Evolutionary conservation across 768 basidiomycete genomes (phyloP).

Genomic region (Galerina sulciceps): DNA sequence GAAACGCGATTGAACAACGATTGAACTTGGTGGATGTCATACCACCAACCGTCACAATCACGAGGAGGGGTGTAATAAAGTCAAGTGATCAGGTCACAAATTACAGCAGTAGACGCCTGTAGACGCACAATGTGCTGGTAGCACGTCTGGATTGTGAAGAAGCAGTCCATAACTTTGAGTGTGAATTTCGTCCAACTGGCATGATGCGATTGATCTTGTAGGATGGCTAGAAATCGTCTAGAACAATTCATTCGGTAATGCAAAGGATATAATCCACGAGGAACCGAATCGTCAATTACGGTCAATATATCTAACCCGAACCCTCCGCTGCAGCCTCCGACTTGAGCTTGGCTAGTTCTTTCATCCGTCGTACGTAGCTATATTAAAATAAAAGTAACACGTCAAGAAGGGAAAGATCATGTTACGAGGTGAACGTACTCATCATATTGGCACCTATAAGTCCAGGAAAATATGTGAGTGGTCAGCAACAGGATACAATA

Average conservation of each 20-base stretch:
- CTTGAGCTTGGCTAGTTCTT: constrained; percentile 77
- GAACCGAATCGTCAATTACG: not conserved
- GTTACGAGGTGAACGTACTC: constrained; percentile 63
- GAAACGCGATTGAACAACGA: not conserved
- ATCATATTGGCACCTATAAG: constrained; percentile 86
- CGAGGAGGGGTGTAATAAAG: not conserved
- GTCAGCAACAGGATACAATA: not conserved
- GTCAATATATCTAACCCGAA: constrained; percentile 18
- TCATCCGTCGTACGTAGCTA: constrained; percentile 91
- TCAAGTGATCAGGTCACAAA: constrained; percentile 5
- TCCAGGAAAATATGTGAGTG: not conserved
- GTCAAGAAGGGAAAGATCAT: constrained; percentile 1
- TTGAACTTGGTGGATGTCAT: not conserved
- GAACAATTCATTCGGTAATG: too few species aligned
- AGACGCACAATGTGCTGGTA: not conserved
- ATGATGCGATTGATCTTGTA: too few species aligned
- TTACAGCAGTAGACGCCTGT: not conserved
- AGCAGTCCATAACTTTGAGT: too few species aligned
- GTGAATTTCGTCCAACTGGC: too few species aligned
- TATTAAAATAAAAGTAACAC: constrained; percentile 7
- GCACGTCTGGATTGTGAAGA: not conserved
- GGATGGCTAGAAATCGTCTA: too few species aligned
- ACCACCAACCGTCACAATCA: constrained; percentile 13
- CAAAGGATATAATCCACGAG: constrained; percentile 12
- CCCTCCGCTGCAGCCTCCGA: constrained; percentile 40